Percentiles rank a stretch among this genome's conserved stretches.
Evolutionary conservation across 2,329 filamentous ascomycete species (phyloP).

Genomic region (Pleomassaria siparia): DNA sequence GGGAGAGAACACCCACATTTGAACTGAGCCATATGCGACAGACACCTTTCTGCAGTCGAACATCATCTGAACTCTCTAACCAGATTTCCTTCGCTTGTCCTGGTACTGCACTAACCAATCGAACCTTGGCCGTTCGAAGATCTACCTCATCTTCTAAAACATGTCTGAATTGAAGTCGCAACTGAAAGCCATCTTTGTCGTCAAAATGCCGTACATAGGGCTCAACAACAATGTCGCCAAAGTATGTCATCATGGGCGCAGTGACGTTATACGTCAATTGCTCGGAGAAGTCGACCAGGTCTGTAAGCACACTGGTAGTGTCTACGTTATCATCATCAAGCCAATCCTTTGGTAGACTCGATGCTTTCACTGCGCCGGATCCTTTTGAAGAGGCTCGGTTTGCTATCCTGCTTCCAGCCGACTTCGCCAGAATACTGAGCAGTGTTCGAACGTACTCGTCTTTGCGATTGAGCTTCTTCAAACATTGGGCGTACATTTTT

Average conservation of each 20-base stretch:
- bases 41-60: constrained; percentile 58
- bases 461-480: constrained; percentile 72
- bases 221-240: constrained; percentile 68
- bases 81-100: constrained; percentile 67
- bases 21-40: constrained; percentile 56
- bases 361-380: constrained; percentile 8
- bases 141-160: constrained; percentile 70
- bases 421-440: constrained; percentile 72
- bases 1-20: constrained; percentile 32
- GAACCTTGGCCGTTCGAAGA: constrained; percentile 65
- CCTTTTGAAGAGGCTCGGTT: constrained; percentile 24
- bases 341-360: constrained; percentile 28
- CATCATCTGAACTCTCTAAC: constrained; percentile 55
- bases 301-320: constrained; percentile 39
- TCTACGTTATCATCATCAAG: constrained; percentile 43
- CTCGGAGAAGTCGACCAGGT: constrained; percentile 52
- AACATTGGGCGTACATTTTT: constrained; percentile 79
- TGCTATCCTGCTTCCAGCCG: constrained; percentile 46
- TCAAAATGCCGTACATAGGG: constrained; percentile 69
- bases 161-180: constrained; percentile 69
- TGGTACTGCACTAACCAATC: constrained; percentile 58
- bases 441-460: constrained; percentile 79
- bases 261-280: constrained; percentile 62
- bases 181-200: constrained; percentile 71
- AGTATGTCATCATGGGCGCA: constrained; percentile 72